Base-by-base conservation (phyloP, 2,329 filamentous ascomycete species). In the Exophiala dermatitidis region DNA sequence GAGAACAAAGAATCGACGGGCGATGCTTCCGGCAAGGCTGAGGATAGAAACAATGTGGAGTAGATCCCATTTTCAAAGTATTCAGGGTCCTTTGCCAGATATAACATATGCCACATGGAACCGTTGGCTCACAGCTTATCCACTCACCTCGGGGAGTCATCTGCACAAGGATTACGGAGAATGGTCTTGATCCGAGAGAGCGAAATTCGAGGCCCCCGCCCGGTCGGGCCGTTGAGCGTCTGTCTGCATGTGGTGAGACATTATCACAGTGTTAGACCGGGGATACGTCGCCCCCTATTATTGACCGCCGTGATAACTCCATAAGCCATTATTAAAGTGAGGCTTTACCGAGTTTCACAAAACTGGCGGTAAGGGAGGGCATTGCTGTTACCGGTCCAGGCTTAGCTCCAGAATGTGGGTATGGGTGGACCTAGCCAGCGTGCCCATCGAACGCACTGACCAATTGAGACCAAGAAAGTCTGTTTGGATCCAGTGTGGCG, bases 1-100 rank as follows among this genome's bases (percentile, higher is more conserved):
- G 29, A 48, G 55, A 47, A 50, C 46, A 49, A 50, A 52, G 40
- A 33, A 9, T 36, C 32, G 45, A 48, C 51, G 37, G 42, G 52
- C 29, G 48, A 57, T 57, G 51, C 47, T 54, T 42, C 40, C 52
- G 52, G 52, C 46, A 50, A 57, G 55, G 55, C 55, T 57, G 46
- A 32, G 33, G 36, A 31, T 28, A 28, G 33, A 32, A 19, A 50
- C 29, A 54, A 44, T 52, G 49, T 49, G 55, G 48, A 52, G 45
- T 51, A 44, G 50, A 51, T 7, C 33, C 38, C 32, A 56, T 38
- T 36, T 49, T 52, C 53, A 7, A 7, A 19, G 19, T 5, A 38
- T 38, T n/a, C 36, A 38, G 36, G 36, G 36, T 38, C 36, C 36
- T 7, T 38, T n/a, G 10, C 36, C 6, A 34, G 33, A 34, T 34